Percentiles rank a stretch among this genome's conserved stretches.
phyloP scores from a whole-genome alignment of 2,329 filamentous ascomycete genomes.

The Nothophoma quercina region DNA sequence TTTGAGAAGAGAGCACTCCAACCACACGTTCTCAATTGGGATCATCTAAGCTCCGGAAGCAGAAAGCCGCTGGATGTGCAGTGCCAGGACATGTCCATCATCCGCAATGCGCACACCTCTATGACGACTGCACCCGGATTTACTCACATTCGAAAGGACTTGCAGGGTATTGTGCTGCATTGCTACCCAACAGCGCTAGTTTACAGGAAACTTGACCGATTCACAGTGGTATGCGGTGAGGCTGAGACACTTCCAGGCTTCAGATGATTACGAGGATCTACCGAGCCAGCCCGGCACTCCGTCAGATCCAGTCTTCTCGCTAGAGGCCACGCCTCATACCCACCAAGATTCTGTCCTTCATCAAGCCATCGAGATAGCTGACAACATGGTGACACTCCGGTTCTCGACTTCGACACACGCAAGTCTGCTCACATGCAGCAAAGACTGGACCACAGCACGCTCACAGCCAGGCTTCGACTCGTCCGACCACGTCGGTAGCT shows the following conservation, averaged over 20 bases:
- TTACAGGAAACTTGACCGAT: background rate
- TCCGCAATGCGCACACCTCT: background rate
- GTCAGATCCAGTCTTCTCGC: background rate
- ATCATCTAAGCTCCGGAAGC: background rate
- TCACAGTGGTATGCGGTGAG: background rate
- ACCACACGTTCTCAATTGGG: background rate
- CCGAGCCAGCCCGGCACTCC: constrained; percentile 5
- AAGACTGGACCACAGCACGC: background rate
- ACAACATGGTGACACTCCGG: background rate
- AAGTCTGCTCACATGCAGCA: background rate
- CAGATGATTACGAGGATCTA: background rate
- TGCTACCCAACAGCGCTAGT: constrained; percentile 5
- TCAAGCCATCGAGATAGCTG: background rate
- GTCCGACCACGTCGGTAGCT: too few relatives aligned
- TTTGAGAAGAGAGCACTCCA: background rate
- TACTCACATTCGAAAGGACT: too few relatives aligned
- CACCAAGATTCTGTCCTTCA: background rate
- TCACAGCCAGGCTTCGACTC: too few relatives aligned
- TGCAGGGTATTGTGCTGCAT: background rate
- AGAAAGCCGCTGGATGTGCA: background rate
- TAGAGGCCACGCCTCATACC: background rate
- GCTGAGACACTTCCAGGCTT: background rate
- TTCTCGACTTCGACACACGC: background rate
- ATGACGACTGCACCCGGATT: background rate
- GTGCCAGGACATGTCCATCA: background rate